Conservation (phyloP, 176 grass and related monocot species). For the Rhynchospora breviuscula region DNA sequence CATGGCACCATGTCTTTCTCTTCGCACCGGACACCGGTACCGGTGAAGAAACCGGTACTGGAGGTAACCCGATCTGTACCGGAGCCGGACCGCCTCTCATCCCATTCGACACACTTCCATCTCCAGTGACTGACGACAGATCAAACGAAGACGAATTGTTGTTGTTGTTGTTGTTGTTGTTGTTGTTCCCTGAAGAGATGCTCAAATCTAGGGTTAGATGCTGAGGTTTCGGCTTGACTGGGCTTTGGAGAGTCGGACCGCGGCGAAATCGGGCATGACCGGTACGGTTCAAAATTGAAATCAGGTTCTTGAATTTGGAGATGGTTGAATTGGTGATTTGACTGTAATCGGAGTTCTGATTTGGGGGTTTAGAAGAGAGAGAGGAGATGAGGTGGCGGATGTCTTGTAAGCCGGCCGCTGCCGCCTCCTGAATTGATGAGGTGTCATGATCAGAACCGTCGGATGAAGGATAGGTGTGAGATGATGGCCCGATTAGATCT, state of each 20-base stretch:
- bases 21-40: not conserved
- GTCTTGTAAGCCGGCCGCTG: slow-evolving; percentile 47
- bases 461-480: slow-evolving; percentile 50
- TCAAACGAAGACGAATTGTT: slow-evolving; percentile 54
- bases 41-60: slow-evolving; percentile 29
- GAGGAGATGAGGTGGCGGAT: slow-evolving; percentile 70
- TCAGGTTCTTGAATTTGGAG: slow-evolving; percentile 85
- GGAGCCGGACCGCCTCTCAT: slow-evolving; percentile 24
- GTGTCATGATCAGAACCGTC: slow-evolving; percentile 45
- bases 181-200: slow-evolving; percentile 40
- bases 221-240: slow-evolving; percentile 9
- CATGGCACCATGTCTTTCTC: slow-evolving; percentile 58
- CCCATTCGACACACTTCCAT: slow-evolving; percentile 76
- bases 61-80: slow-evolving; percentile 4
- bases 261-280: slow-evolving; percentile 85
- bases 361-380: slow-evolving; percentile 38
- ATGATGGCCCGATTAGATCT: not conserved
- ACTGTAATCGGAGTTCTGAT: slow-evolving; percentile 41
- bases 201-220: slow-evolving; percentile 31
- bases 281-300: slow-evolving; percentile 75
- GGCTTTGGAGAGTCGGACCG: slow-evolving; percentile 35
- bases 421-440: slow-evolving; percentile 76
- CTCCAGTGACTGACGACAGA: slow-evolving; percentile 61
- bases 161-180: slow-evolving; percentile 25
- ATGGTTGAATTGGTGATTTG: slow-evolving; percentile 77